phyloP scores from a whole-genome alignment of 805 yeast genomes.

The Lipomyces orientalis region DNA sequence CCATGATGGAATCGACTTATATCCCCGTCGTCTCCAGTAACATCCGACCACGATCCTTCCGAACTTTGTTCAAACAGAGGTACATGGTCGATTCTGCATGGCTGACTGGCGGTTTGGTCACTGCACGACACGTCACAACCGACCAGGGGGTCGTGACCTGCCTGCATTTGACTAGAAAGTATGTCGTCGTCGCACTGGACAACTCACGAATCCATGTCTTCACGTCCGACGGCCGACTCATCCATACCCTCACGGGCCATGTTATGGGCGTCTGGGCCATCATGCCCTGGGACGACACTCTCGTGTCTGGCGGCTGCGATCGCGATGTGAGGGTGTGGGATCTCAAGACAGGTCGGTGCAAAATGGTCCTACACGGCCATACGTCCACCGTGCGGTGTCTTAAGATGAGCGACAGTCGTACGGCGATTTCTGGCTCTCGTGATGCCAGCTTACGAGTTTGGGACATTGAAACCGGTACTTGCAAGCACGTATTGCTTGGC shows the following conservation, averaged over 20 bases:
- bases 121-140: constrained; percentile 48
- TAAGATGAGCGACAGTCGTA: constrained; percentile 76
- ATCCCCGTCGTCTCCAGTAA: constrained; percentile 44
- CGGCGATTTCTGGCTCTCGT: constrained; percentile 87
- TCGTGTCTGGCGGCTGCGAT: constrained; percentile 96
- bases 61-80: constrained; percentile 50
- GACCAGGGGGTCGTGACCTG: constrained; percentile 50
- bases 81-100: constrained; percentile 50
- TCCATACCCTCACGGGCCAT: constrained; percentile 96
- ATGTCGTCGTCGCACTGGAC: constrained; percentile 52
- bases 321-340: constrained; percentile 97
- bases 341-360: constrained; percentile 81
- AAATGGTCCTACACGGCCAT: constrained; percentile 87
- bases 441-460: constrained; percentile 91
- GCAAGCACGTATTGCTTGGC: constrained; percentile 71
- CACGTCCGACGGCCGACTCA: constrained; percentile 48
- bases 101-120: constrained; percentile 50
- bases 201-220: constrained; percentile 52
- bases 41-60: constrained; percentile 46
- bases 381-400: constrained; percentile 87
- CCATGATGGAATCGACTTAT: constrained; percentile 44
- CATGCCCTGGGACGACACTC: constrained; percentile 85
- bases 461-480: constrained; percentile 92
- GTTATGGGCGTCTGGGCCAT: constrained; percentile 98
- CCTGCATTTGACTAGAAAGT: constrained; percentile 46